Conservation (phyloP, 345 rosid species). For the Abelmoschus esculentus region DNA sequence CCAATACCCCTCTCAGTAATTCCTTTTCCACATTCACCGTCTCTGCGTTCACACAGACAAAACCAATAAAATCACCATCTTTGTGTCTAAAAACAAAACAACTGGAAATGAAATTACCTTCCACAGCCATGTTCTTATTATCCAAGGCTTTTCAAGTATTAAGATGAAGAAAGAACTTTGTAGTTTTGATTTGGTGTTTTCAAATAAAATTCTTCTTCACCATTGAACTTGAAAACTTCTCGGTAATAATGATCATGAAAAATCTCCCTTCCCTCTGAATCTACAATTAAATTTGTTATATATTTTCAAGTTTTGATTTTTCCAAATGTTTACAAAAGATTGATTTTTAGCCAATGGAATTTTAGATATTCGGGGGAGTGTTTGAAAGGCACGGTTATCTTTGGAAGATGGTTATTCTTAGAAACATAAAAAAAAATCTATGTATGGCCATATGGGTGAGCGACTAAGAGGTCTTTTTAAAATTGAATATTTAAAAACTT, state of each 20-base stretch:
- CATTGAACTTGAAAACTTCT: background rate
- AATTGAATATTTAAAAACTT: too few relatives aligned
- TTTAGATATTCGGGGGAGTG: background rate
- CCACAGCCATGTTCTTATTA: constrained; percentile 11
- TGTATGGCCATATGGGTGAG: too few relatives aligned
- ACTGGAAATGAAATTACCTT: constrained; percentile 7
- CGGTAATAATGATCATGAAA: background rate
- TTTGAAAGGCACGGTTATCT: constrained; percentile 19
- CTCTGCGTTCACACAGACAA: constrained; percentile 9
- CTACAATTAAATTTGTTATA: background rate
- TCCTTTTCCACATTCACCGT: constrained; percentile 15
- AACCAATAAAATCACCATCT: background rate
- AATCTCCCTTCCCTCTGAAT: background rate
- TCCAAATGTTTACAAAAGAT: background rate
- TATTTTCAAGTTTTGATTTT: background rate
- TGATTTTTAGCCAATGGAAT: background rate
- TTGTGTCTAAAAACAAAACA: background rate
- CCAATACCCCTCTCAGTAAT: constrained; percentile 51
- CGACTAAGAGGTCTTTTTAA: too few relatives aligned
- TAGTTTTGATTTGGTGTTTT: background rate
- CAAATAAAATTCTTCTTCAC: background rate
- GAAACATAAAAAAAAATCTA: constrained; percentile 2
- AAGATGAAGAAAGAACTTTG: background rate
- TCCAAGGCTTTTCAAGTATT: constrained; percentile 1
- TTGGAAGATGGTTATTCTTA: constrained; percentile 28